Conservation (phyloP, 1,284 basidiomycete genomes). For the Acaromyces ingoldii region DNA sequence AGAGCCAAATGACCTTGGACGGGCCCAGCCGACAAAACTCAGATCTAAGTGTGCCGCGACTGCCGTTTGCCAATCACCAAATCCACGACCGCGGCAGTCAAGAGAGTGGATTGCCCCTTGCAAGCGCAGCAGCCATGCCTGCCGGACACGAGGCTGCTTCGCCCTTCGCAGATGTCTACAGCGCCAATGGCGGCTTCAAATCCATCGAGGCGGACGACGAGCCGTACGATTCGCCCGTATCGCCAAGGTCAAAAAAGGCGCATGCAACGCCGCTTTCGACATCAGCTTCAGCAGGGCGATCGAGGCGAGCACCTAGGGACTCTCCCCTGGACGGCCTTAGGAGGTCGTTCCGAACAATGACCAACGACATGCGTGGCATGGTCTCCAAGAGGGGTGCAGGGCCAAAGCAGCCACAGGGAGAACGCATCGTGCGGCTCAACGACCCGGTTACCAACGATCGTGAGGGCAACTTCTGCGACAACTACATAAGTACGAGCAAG, state of each 20-base stretch:
- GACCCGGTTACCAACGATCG: constrained; percentile 39
- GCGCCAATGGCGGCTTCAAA: constrained; percentile 28
- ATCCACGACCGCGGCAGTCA: constrained; percentile 20
- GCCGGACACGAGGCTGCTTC: constrained; percentile 24
- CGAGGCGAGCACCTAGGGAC: constrained; percentile 23
- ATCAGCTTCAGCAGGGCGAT: constrained; percentile 9
- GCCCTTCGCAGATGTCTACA: constrained; percentile 36
- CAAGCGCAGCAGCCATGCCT: constrained; percentile 22
- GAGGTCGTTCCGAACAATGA: constrained; percentile 24
- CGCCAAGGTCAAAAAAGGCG: background rate
- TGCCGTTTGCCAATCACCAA: constrained; percentile 19
- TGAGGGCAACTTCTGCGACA: constrained; percentile 54
- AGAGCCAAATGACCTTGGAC: no score
- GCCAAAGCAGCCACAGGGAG: constrained; percentile 23
- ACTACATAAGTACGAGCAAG: constrained; percentile 91
- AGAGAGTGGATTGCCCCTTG: constrained; percentile 33
- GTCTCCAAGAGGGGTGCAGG: constrained; percentile 23
- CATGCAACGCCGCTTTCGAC: background rate
- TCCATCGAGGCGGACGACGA: constrained; percentile 47
- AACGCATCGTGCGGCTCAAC: constrained; percentile 43
- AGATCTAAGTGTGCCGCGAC: constrained; percentile 14
- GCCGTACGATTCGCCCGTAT: constrained; percentile 5
- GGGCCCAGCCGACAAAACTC: no score
- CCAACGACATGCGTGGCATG: constrained; percentile 27
- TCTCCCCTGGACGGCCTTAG: constrained; percentile 26